These are phyloP conservation scores for Calocybe cyanea DNA, from an alignment of 768 basidiomycete genomes.

Conservation along the genomic window DNA sequence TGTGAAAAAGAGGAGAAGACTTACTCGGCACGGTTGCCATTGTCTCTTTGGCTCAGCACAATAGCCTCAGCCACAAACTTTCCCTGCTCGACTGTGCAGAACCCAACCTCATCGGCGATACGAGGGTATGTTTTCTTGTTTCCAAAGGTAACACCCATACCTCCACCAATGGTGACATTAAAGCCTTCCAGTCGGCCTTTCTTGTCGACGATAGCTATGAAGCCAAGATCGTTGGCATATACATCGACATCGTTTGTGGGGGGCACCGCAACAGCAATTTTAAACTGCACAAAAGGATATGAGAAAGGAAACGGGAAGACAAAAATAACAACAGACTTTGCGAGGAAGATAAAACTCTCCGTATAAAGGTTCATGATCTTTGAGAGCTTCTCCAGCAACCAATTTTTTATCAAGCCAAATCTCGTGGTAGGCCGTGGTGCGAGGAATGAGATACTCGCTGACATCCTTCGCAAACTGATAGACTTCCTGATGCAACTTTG, in stretches of 20 bases:
- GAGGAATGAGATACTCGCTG: conserved; percentile 83
- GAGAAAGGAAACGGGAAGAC: not conserved
- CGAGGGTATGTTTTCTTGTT: conserved; percentile 99
- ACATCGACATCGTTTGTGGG: conserved; percentile 96
- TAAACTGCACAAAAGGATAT: conserved; percentile 59
- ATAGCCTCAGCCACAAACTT: conserved; percentile 86
- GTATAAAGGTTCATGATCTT: conserved; percentile 96
- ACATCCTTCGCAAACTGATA: conserved; percentile 80
- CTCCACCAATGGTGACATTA: conserved; percentile 92
- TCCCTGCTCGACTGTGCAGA: conserved; percentile 87
- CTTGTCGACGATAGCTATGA: conserved; percentile 86
- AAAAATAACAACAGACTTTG: conserved; percentile 53
- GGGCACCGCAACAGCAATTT: conserved; percentile 94
- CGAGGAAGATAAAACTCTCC: conserved; percentile 96
- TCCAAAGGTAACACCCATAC: conserved; percentile 99
- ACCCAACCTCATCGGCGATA: conserved; percentile 82
- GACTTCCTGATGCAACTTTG: conserved; percentile 80
- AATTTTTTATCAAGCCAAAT: conserved; percentile 99
- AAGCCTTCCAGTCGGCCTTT: conserved; percentile 82
- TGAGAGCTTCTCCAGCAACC: conserved; percentile 89
- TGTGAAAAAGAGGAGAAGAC: conserved; percentile 29
- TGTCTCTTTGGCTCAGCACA: conserved; percentile 90
- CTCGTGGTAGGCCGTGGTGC: conserved; percentile 94
- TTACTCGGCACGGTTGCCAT: conserved; percentile 92
- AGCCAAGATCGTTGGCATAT: conserved; percentile 93